Evolutionary conservation across 768 basidiomycete genomes (phyloP), one percentile per base, ranked within the genome.

Genomic region (Russula lepida): DNA sequence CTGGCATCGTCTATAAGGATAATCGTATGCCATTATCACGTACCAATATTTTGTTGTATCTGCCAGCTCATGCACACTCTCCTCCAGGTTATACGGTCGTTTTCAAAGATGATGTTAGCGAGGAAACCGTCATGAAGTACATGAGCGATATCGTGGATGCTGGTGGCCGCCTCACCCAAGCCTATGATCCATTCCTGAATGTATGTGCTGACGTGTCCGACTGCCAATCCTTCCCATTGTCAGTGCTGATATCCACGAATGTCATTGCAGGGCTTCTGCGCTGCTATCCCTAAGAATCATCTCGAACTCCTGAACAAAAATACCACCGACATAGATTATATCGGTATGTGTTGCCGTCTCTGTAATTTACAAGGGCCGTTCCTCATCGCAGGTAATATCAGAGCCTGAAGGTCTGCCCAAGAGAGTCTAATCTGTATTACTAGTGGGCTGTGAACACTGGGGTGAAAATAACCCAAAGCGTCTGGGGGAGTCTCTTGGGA

Each of bases 121-220:
- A 63, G 30, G 62, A 54, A 21, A 58, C 57, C 1, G 62, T 63
- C 19, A 17, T 21, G 28, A 63, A 58, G 27, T 54, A 58, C 47
- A 63, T 63, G 62, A 4, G 3, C 25, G 62, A 58, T 1, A 17
- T 63, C 19, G 52, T 58, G 30, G 62, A 58, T 4, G 56, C 56
- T 47, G 62, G 51, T 35, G 62, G 62, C n/a, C 62, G 62, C 52
- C 37, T 63, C 12, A 63, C 62, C 33, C 62, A 63, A 28, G 9
- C 46, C 25, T 63, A 54, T 30, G 62, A 63, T 39, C 39, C 56
- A 52, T 63, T 63, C 33, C 37, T 63, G 23, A 58, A 63, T 37
- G 62, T 63, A 39, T 15, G 62, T 63, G 3, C 27, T 39, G 17
- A 37, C 35, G 28, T 41, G 43, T n/a, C 7, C 4, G 21, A 7